These are phyloP conservation scores for Suhomyces vadensis DNA, from an alignment of 805 yeast species.

Conservation along the genomic window DNA sequence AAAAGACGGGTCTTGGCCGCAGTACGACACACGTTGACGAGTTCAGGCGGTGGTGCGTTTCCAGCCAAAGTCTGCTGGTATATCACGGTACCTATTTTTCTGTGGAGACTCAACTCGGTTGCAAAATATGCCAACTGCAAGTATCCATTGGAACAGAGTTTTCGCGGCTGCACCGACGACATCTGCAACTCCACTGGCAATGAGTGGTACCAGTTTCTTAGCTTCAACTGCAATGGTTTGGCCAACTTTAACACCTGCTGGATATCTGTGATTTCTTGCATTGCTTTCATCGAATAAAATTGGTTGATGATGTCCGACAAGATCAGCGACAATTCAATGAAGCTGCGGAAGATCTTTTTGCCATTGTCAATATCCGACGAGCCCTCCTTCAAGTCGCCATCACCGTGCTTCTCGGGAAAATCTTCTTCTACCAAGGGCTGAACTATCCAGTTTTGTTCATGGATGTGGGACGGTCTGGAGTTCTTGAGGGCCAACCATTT, in stretches of 20 bases:
- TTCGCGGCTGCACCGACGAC: conserved; percentile 58
- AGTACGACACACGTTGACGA: conserved; percentile 64
- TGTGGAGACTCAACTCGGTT: conserved; percentile 82
- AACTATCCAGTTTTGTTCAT: conserved; percentile 79
- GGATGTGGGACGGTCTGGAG: conserved; percentile 79
- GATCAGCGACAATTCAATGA: conserved; percentile 66
- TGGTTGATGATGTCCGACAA: conserved; percentile 70
- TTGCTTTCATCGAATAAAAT: conserved; percentile 71
- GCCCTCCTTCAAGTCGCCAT: conserved; percentile 53
- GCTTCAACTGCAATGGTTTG: conserved; percentile 72
- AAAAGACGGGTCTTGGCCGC: conserved; percentile 82
- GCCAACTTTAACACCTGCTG: conserved; percentile 73
- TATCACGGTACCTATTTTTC: conserved; percentile 66
- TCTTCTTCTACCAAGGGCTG: conserved; percentile 67
- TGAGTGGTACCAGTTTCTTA: conserved; percentile 77
- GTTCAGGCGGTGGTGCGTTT: conserved; percentile 35
- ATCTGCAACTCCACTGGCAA: conserved; percentile 65
- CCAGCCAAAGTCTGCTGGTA: conserved; percentile 36
- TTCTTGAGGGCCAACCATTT: conserved; percentile 86
- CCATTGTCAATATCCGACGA: conserved; percentile 73
- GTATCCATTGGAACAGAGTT: conserved; percentile 72
- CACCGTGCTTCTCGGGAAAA: conserved; percentile 70
- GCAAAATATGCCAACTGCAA: conserved; percentile 85
- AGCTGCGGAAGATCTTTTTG: conserved; percentile 63
- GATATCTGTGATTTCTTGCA: conserved; percentile 54